phyloP scores from a whole-genome alignment of 2,329 filamentous ascomycete species.

The Sclerotinia subarctica region DNA sequence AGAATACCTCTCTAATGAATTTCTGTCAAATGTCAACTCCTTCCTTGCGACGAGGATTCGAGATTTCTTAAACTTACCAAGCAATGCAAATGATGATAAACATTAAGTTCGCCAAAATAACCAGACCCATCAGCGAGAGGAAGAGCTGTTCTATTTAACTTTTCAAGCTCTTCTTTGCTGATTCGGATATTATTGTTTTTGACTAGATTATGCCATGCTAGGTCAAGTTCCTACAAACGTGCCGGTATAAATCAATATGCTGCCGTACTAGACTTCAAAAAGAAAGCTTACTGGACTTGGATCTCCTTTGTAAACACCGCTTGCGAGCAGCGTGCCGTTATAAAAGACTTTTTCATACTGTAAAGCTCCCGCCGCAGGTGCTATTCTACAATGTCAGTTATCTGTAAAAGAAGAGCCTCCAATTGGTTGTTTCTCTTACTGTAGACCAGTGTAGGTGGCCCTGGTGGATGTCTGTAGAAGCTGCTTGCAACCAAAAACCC shows the following conservation, averaged over 20 bases:
- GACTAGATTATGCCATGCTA: conserved; percentile 1
- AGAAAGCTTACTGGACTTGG: conserved; percentile 10
- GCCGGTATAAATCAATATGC: background rate
- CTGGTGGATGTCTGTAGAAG: background rate
- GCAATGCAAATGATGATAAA: conserved; percentile 19
- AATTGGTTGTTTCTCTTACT: background rate
- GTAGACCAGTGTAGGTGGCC: background rate
- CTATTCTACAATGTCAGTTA: background rate
- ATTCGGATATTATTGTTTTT: conserved; percentile 7
- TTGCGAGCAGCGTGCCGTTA: background rate
- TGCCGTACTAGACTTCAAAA: background rate
- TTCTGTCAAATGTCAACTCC: background rate
- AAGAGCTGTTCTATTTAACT: background rate
- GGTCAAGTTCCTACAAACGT: background rate
- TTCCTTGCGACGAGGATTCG: background rate
- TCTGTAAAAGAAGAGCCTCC: background rate
- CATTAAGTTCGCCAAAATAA: conserved; percentile 5
- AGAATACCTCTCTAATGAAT: conserved; percentile 13
- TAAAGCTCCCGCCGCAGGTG: background rate
- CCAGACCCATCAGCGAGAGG: conserved; percentile 5
- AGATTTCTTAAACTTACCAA: background rate
- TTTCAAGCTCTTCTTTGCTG: conserved; percentile 9
- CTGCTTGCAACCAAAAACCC: background rate
- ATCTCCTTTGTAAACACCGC: background rate
- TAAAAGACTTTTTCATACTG: conserved; percentile 16